These are phyloP conservation scores for Parathielavia appendiculata DNA, from an alignment of 495 filamentous ascomycete species.

Conservation along the genomic window DNA sequence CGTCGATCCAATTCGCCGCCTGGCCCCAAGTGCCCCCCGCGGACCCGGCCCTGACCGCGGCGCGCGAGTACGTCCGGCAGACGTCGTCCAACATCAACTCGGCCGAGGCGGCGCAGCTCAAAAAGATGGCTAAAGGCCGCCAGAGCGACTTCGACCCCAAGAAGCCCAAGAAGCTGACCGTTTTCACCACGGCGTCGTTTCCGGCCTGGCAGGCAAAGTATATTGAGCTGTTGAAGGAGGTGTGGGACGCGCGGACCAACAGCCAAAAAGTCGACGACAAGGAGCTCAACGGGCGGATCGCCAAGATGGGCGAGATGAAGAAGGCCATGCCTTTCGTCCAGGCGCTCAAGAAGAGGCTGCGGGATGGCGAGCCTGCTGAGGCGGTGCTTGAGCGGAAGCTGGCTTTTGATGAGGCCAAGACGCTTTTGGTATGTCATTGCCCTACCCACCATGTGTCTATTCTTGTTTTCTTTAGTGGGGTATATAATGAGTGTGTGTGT, in stretches of 20 bases:
- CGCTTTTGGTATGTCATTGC: slow-evolving; percentile 45
- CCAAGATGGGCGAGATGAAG: slow-evolving; percentile 83
- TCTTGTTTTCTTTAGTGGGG: neutral
- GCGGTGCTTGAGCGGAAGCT: slow-evolving; percentile 76
- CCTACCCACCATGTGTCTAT: neutral
- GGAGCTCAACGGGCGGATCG: slow-evolving; percentile 64
- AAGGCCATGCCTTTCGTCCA: slow-evolving; percentile 98
- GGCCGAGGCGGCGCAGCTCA: slow-evolving; percentile 72
- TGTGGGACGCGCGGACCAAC: slow-evolving; percentile 40
- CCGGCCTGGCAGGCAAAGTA: slow-evolving; percentile 90
- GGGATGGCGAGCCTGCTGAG: slow-evolving; percentile 52
- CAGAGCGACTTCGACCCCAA: slow-evolving; percentile 73
- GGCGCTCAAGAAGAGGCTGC: slow-evolving; percentile 71
- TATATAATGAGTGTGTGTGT: neutral
- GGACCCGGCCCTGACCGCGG: slow-evolving; percentile 61
- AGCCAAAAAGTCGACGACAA: slow-evolving; percentile 66
- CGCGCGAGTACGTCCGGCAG: slow-evolving; percentile 70
- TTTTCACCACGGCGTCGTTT: slow-evolving; percentile 72
- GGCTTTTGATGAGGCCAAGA: slow-evolving; percentile 75
- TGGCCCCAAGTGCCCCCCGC: slow-evolving; percentile 69
- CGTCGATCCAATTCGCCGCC: slow-evolving; percentile 70
- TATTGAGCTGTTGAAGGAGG: slow-evolving; percentile 69
- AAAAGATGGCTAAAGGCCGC: slow-evolving; percentile 89
- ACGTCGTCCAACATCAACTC: slow-evolving; percentile 77
- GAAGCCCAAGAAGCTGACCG: slow-evolving; percentile 84